Conservation (phyloP, 495 filamentous ascomycete genomes). For the Tuber brumale region DNA sequence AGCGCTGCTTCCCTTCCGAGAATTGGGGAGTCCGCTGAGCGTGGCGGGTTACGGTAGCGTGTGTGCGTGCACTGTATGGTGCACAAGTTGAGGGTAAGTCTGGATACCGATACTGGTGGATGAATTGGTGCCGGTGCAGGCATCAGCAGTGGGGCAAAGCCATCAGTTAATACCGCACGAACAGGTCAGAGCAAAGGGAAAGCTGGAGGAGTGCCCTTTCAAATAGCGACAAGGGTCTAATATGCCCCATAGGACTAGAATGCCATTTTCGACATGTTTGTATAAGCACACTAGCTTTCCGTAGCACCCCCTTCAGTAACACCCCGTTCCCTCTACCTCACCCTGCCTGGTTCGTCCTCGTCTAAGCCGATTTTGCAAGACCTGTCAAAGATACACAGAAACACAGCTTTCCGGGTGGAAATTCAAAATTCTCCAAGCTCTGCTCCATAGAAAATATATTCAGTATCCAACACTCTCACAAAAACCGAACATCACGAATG, state of each 20-base stretch:
- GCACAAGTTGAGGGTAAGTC: not conserved
- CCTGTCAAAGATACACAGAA: too few relatives aligned
- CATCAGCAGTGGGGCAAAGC: not conserved
- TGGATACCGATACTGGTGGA: not conserved
- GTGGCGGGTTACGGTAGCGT: not conserved
- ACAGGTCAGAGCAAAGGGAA: not conserved
- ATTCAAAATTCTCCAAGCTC: too few relatives aligned
- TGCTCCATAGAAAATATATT: too few relatives aligned
- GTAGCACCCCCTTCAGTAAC: not conserved
- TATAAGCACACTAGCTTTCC: not conserved
- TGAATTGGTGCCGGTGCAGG: not conserved
- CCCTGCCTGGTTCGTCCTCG: too few relatives aligned
- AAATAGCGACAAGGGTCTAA: not conserved
- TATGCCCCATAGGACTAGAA: not conserved
- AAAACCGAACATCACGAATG: too few relatives aligned
- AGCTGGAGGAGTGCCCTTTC: too few relatives aligned
- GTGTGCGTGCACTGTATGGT: not conserved
- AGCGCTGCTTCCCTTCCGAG: not conserved
- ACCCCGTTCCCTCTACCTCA: too few relatives aligned
- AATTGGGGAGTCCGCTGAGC: not conserved
- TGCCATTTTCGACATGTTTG: not conserved
- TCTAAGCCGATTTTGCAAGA: not conserved
- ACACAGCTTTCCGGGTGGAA: too few relatives aligned
- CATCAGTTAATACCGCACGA: not conserved
- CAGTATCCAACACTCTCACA: too few relatives aligned